phyloP scores from a whole-genome alignment of 2,329 filamentous ascomycete species.

The Paecilomyces sp. region DNA sequence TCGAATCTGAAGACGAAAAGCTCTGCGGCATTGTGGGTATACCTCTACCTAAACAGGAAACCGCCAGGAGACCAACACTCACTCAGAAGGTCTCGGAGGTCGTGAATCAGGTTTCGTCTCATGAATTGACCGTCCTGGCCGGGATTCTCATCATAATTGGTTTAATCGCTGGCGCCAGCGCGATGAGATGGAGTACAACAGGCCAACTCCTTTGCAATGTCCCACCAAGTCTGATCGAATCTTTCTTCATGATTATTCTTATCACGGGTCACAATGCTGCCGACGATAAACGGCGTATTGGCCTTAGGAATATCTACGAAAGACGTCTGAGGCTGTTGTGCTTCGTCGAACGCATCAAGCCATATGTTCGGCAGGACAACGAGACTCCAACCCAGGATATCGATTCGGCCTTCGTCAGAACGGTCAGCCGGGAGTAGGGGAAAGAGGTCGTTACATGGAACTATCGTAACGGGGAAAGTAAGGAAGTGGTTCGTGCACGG shows the following conservation, averaged over 20 bases:
- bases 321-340: conserved; percentile 9
- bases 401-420: background rate
- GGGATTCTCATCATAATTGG: conserved; percentile 20
- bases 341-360: conserved; percentile 1
- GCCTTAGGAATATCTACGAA: conserved; percentile 16
- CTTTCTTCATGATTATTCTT: conserved; percentile 27
- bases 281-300: conserved; percentile 13
- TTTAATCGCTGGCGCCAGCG: conserved; percentile 19
- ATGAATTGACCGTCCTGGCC: conserved; percentile 19
- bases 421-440: no score
- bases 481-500: no score
- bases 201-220: conserved; percentile 30
- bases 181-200: conserved; percentile 24
- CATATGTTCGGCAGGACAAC: background rate
- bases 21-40: conserved; percentile 2
- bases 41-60: background rate
- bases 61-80: conserved; percentile 7
- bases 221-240: conserved; percentile 28
- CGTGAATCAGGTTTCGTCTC: conserved; percentile 18
- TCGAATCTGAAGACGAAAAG: conserved; percentile 9
- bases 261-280: conserved; percentile 25
- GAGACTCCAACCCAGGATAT: background rate
- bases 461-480: no score
- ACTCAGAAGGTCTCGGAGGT: conserved; percentile 13
- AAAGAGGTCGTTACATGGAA: no score